Percentiles rank a stretch among this genome's conserved stretches.
Conservation (phyloP, 2,329 filamentous ascomycete species). For the Beauveria sp. region DNA sequence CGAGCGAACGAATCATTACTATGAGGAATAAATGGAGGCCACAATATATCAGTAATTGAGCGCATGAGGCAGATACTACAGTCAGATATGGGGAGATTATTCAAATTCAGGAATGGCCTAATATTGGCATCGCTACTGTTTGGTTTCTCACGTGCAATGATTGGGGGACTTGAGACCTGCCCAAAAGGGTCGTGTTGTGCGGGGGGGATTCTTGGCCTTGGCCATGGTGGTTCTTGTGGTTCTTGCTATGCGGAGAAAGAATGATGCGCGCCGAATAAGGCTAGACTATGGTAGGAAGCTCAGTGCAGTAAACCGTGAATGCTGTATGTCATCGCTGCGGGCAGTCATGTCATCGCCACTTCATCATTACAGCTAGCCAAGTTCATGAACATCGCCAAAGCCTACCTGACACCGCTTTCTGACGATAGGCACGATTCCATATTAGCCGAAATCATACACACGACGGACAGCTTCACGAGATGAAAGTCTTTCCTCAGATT, state of each 20-base stretch:
- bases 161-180: background rate
- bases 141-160: too few species aligned
- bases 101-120: too few species aligned
- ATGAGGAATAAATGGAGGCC: too few species aligned
- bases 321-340: background rate
- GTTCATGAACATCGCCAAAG: background rate
- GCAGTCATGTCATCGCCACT: background rate
- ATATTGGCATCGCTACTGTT: too few species aligned
- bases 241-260: background rate
- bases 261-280: background rate
- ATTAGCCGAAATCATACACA: background rate
- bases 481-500: slow-evolving; percentile 55
- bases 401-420: background rate
- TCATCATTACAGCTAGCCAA: background rate
- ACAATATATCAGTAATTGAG: too few species aligned
- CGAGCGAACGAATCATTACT: too few species aligned
- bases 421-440: background rate
- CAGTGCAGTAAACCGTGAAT: background rate
- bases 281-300: too few species aligned
- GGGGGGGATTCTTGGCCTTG: slow-evolving; percentile 1
- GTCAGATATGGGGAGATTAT: too few species aligned
- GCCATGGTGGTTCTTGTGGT: background rate
- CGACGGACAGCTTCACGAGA: slow-evolving; percentile 30
- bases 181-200: background rate
- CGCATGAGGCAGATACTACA: too few species aligned